Base-by-base conservation (phyloP, 305 asterid species). In the Stenogyne calaminthoides region DNA sequence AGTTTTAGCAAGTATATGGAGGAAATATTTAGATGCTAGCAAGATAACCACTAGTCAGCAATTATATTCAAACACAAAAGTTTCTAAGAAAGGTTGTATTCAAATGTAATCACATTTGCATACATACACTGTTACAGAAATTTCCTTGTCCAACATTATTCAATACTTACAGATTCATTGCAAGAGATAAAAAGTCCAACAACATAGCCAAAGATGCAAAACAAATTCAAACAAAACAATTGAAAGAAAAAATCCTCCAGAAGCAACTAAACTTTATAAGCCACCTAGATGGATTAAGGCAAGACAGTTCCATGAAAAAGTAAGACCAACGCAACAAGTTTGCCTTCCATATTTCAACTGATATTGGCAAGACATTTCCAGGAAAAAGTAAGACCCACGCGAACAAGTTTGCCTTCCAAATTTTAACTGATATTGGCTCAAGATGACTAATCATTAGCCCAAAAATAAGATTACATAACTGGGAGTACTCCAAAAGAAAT, bases 391-490 rank as follows among this genome's bases (percentile, higher is more conserved):
- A 42, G 57, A 56, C 51, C 61, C 47, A n/a, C 11, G 10, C 7
- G n/a, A 7, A 67, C 44, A 40, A 16, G 67, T 66, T 16, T n/a
- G 19, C 40, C 22, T 34, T 59, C 67, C 44, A 14, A 34, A 40
- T 34, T 25, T 49, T 49, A 56, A 32, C 27, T 40, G 61, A 66
- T 39, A 66, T 44, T 57, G 65, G 39, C 66, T 27, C 72, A 5
- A 56, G 68, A 46, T 55, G 60, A 72, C 58, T 27, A 56, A 34
- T 56, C 29, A 56, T 37, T 37, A 56, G 42, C 59, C 56, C 64
- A 54, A 54, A n/a, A 54, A 54, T n/a, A 54, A 68, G 64, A 65
- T 25, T 54, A n/a, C 57, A 52, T 14, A 72, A 20, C 27, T 39
- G 56, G 19, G 37, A 29, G 19, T 19, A 32, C n/a, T 22, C 36